Percentiles rank a stretch among this genome's conserved stretches.
Conservation (phyloP, 768 basidiomycete species). For the Leccinum sublutescens region DNA sequence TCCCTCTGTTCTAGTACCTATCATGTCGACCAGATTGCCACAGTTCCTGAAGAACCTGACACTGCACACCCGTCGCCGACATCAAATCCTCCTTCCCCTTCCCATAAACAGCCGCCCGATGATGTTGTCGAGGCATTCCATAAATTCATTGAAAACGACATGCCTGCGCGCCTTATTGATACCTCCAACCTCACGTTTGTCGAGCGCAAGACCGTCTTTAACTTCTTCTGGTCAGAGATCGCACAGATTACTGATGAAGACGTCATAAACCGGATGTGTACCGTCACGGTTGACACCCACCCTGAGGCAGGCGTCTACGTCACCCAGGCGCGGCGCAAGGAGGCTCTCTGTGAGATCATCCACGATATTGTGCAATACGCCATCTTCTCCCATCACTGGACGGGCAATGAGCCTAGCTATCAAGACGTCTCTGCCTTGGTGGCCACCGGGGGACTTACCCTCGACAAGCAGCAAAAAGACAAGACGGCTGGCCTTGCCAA, state of each 20-base stretch:
- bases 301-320: slow-evolving; percentile 19
- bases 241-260: slow-evolving; percentile 19
- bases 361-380: slow-evolving; percentile 21
- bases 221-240: slow-evolving; percentile 19
- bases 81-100: background rate
- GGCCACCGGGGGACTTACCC: background rate
- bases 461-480: slow-evolving; percentile 1
- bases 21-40: background rate
- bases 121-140: slow-evolving; percentile 15
- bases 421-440: slow-evolving; percentile 9
- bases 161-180: slow-evolving; percentile 27
- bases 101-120: background rate
- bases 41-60: no score
- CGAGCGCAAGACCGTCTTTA: slow-evolving; percentile 18
- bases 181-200: slow-evolving; percentile 21
- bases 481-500: slow-evolving; percentile 14
- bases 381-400: slow-evolving; percentile 29
- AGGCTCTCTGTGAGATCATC: slow-evolving; percentile 18
- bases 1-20: background rate
- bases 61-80: background rate
- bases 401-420: slow-evolving; percentile 22
- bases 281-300: background rate
- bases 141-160: slow-evolving; percentile 25
- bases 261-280: slow-evolving; percentile 3
- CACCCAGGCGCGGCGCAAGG: background rate